A percentile compares a stretch with the other conserved stretches of the same genome.
These are phyloP conservation scores for Cyberlindnera euphorbiae DNA, from an alignment of 805 yeast species.

Conservation along the genomic window DNA sequence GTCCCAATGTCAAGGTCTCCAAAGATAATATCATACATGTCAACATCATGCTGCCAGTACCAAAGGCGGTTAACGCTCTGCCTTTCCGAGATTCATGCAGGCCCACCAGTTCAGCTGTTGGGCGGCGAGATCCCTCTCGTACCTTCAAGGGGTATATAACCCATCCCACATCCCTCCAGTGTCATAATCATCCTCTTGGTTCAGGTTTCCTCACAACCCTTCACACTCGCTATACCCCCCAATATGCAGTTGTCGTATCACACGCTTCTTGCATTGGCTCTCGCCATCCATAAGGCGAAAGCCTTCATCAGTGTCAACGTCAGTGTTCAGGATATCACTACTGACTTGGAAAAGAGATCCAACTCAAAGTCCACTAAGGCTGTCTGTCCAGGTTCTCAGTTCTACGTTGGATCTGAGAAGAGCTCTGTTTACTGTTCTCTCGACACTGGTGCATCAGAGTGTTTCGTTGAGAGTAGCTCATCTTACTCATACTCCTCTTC, in stretches of 20 bases:
- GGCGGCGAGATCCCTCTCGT: no score
- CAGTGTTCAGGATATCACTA: slow-evolving; percentile 1
- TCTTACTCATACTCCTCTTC: slow-evolving; percentile 4
- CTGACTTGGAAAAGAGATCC: slow-evolving; percentile 6
- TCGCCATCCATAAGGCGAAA: slow-evolving; percentile 5
- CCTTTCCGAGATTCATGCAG: no score
- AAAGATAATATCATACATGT: no score
- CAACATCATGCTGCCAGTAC: no score
- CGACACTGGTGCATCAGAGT: slow-evolving; percentile 8
- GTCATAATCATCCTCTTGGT: background rate
- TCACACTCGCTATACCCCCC: background rate
- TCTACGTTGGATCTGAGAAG: slow-evolving; percentile 10
- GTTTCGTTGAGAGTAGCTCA: slow-evolving; percentile 3
- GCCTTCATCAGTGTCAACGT: slow-evolving; percentile 10
- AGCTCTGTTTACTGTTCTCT: slow-evolving; percentile 8
- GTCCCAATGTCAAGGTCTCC: no score
- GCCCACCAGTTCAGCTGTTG: no score
- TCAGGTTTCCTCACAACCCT: background rate
- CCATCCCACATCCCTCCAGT: background rate
- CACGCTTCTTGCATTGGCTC: slow-evolving; percentile 5
- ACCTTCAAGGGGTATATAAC: background rate
- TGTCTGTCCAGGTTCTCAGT: slow-evolving; percentile 9
- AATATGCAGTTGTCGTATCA: slow-evolving; percentile 5
- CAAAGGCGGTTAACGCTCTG: no score
- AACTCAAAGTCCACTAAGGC: background rate